phyloP scores from a whole-genome alignment of 345 rosid species.

The Salix arbutifolia region DNA sequence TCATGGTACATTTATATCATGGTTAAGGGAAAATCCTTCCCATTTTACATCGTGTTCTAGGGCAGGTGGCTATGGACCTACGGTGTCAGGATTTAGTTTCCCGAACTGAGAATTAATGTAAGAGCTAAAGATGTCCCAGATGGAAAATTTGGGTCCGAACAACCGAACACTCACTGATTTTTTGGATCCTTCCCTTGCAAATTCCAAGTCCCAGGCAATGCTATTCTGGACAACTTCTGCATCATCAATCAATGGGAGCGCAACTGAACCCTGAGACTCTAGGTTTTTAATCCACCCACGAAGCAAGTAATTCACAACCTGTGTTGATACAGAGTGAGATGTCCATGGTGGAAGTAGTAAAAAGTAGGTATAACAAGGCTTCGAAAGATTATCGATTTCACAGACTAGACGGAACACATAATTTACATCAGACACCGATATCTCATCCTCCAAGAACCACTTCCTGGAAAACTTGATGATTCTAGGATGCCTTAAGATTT shows the following conservation, averaged over 20 bases:
- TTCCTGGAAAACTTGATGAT: not conserved
- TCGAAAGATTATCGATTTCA: not conserved
- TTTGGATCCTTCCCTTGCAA: conserved; percentile 53
- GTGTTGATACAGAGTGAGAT: conserved; percentile 10
- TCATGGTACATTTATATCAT: not conserved
- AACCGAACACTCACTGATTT: conserved; percentile 49
- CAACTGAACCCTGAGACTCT: conserved; percentile 55
- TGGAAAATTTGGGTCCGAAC: conserved; percentile 44
- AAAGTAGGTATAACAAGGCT: not conserved
- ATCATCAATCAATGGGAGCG: conserved; percentile 58
- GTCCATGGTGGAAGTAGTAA: not conserved
- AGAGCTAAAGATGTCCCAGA: conserved; percentile 51
- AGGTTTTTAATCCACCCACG: conserved; percentile 80
- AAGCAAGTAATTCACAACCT: conserved; percentile 81
- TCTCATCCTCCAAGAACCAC: not conserved
- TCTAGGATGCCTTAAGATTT: not conserved
- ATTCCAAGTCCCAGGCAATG: conserved; percentile 53
- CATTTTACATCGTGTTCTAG: conserved; percentile 9
- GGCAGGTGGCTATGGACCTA: not conserved
- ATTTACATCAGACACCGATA: not conserved
- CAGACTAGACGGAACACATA: not conserved
- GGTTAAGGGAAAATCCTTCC: not conserved
- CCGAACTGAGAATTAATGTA: conserved; percentile 28
- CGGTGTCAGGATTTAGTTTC: conserved; percentile 24
- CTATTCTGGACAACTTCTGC: conserved; percentile 30